Percentiles rank a stretch among this genome's conserved stretches.
Evolutionary conservation across 2,329 filamentous ascomycete genomes (phyloP).

Genomic region (Calonectria henricotiae): DNA sequence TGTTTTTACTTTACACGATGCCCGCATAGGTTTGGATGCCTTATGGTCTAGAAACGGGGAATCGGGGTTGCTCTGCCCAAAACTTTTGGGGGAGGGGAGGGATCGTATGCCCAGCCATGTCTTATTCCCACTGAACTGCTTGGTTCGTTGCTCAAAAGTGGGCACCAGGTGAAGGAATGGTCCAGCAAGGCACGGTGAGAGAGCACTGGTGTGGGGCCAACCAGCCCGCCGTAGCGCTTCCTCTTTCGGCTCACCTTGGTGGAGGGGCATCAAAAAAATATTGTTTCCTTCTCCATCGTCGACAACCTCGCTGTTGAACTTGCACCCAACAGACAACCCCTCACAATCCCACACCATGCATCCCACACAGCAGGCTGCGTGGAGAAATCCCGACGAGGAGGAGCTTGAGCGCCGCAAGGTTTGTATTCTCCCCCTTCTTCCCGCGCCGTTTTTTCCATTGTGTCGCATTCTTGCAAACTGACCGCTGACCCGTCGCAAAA

Average conservation of each 20-base stretch:
- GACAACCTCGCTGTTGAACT: conserved; percentile 32
- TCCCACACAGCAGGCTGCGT: conserved; percentile 56
- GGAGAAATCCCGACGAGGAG: conserved; percentile 65
- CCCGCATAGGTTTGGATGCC: background rate
- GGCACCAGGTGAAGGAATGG: conserved; percentile 16
- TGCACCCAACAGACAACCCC: background rate
- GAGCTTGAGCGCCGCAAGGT: conserved; percentile 77
- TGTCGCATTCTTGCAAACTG: conserved; percentile 23
- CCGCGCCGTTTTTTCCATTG: background rate
- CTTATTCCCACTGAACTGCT: background rate
- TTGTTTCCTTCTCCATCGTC: conserved; percentile 34
- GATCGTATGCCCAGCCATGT: background rate
- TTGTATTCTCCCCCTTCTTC: conserved; percentile 44
- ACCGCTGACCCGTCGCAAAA: conserved; percentile 13
- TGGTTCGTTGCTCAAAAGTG: conserved; percentile 20
- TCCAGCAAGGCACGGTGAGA: background rate
- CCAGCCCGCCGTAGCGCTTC: conserved; percentile 19
- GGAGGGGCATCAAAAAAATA: conserved; percentile 41
- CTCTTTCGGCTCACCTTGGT: conserved; percentile 42
- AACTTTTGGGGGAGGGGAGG: background rate
- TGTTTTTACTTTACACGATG: background rate
- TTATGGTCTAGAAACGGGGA: background rate
- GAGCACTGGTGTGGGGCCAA: background rate
- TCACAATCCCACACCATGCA: conserved; percentile 51
- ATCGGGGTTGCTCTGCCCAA: background rate